Base-by-base conservation (phyloP, 108 stramenopile species). In the Tribonema minus region DNA sequence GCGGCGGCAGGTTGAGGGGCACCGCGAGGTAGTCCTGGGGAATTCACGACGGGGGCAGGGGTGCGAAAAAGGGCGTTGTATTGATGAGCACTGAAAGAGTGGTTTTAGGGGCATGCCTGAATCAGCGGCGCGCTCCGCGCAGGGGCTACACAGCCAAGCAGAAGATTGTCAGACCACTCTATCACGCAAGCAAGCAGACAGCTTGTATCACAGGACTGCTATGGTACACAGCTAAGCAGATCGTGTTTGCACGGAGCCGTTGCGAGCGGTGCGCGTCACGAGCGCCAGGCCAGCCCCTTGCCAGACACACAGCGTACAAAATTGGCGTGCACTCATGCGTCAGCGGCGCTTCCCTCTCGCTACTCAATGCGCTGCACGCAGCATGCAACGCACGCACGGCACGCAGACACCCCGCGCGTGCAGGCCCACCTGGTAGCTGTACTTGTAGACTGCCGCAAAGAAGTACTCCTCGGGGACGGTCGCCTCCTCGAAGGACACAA, bases 1-100 rank as follows among this genome's bases (percentile, higher is more conserved):
- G 86, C 6, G 91, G 91, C 2, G 92, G 92, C 64, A 93, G 64
- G 72, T 93, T 93, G 71, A 91, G 76, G 26, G 92, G 91, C 28
- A 72, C 79, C 29, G 82, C 78, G 35, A 89, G 54, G 7, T 23
- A 37, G 7, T 86, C 46, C 32, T 72, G 35, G 27, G 9, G 46
- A 9, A 54, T 54, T 9, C 20, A 54, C 9, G 46, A 9, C 9
- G 15, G 46, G 9, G 9, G 9, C 46, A 54, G 15, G 46, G 20
- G 46, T 54, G 20, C 20, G 46, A 54, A 54, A 9, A 54, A 9
- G 20, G 46, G 20, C 46, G 20, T 15, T 54, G 20, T 20, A 54
- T 54, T 54, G 46, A 15, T 20, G 20, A 9, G 46, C 46, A 54
- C 46, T 54, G 46, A 15, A 54, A 15, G 15, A 54, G 20, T 15